phyloP scores from a whole-genome alignment of 202 grass and related monocot species.

The Thinopyrum obtusiflorum region DNA sequence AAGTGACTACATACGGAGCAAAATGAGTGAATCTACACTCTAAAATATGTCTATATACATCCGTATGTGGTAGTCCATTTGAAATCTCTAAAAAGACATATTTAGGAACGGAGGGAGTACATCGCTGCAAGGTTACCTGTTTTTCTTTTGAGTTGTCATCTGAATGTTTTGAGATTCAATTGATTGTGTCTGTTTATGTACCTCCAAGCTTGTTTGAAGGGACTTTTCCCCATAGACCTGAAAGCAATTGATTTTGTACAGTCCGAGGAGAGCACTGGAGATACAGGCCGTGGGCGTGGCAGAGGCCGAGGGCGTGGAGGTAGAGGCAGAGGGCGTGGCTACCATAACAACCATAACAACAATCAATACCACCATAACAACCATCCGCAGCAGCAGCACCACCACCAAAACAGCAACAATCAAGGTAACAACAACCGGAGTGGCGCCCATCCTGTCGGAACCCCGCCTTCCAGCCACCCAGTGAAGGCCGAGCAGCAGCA shows the following conservation, averaged over 20 bases:
- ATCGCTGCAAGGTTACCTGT: not conserved
- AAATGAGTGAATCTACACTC: too few relatives aligned
- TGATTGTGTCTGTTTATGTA: not conserved
- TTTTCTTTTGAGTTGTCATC: not conserved
- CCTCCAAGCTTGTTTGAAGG: not conserved
- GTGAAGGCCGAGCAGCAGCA: slow-evolving; percentile 52
- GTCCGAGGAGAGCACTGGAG: slow-evolving; percentile 56
- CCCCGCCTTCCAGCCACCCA: slow-evolving; percentile 40
- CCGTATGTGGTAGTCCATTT: too few relatives aligned
- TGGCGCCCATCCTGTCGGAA: slow-evolving; percentile 48
- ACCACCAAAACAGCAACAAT: slow-evolving; percentile 47
- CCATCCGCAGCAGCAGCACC: slow-evolving; percentile 36
- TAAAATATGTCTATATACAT: too few relatives aligned
- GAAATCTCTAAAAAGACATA: too few relatives aligned
- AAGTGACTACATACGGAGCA: too few relatives aligned
- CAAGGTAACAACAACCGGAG: slow-evolving; percentile 57
- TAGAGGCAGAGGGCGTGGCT: slow-evolving; percentile 64
- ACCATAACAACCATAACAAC: slow-evolving; percentile 62
- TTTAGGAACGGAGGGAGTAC: too few relatives aligned
- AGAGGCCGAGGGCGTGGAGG: slow-evolving; percentile 67
- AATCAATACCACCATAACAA: slow-evolving; percentile 52
- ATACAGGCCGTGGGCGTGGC: slow-evolving; percentile 46
- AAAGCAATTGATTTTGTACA: slow-evolving; percentile 36
- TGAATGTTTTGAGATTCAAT: not conserved
- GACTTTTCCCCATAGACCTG: not conserved